Evolutionary conservation across 495 filamentous ascomycete genomes (phyloP), one percentile per base, ranked within the genome.

Genomic region (Daldinia caldariorum): DNA sequence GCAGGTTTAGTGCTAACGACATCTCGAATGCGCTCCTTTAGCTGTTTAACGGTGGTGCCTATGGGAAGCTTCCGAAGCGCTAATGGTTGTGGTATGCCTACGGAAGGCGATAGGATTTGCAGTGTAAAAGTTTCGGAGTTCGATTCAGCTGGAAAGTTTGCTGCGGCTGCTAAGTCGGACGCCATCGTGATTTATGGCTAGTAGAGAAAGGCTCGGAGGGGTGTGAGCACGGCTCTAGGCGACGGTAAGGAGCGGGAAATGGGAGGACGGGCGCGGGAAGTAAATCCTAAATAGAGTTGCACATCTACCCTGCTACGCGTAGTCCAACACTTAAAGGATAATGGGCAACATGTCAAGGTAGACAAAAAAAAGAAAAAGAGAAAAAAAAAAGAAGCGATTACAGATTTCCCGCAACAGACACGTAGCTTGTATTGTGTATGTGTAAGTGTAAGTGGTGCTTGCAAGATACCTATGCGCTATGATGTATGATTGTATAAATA

Each of bases 91-190:
- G 82, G 81, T 50, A 89, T 81, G 26, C 86, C 85, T 34, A 83
- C 72, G 1, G 88, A 89, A 3, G 89, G 90, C 68, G 89, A 91
- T 9, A 92, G 70, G 47, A 92, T 80, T 69, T 90, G 83, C 32
- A 93, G 78, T 32, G 83, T 86, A 68, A 91, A 82, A 12, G 66
- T 73, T 18, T 20, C 32, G 37, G 71, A 38, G 41, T 72, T 70
- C 12, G 65, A 6, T 1, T 18, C 64, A 61, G 71, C 50, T 58
- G 58, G 32, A 63, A 61, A 38, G 31, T 56, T 72, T 14, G 72
- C 53, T 26, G 71, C n/a, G 32, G 37, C 29, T 49, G 63, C 43
- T 31, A 58, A 69, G 12, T 78, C 64, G 47, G 75, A 67, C 29
- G 76, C 70, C 69, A 75, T 76, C 49, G 66, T 54, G 64, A 51